phyloP scores from a whole-genome alignment of 1,284 basidiomycete genomes.

The Papiliotrema fonsecae region DNA sequence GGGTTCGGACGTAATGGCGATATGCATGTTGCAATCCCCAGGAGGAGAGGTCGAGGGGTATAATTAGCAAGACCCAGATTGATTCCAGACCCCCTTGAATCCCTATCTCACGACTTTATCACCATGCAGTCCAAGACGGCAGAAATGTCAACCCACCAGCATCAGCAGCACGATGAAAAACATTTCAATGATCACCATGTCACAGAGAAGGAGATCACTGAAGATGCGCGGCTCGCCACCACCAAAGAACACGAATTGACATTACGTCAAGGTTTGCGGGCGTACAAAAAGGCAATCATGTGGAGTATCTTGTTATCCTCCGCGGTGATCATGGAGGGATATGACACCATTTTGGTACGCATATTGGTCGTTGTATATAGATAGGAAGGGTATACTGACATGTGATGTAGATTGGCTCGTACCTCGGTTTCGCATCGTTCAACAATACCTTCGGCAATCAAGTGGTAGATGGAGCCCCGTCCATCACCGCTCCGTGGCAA shows the following conservation, averaged over 20 bases:
- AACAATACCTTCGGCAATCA: conserved; percentile 12
- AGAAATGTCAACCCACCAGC: neutral
- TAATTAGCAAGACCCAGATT: too few relatives aligned
- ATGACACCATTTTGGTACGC: conserved; percentile 21
- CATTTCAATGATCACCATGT: too few relatives aligned
- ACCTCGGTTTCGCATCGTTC: conserved; percentile 8
- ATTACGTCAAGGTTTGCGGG: conserved; percentile 19
- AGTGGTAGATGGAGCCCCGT: conserved; percentile 7
- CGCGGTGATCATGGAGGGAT: conserved; percentile 47
- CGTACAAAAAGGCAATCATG: conserved; percentile 42
- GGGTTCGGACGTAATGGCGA: too few relatives aligned
- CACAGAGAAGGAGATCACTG: conserved; percentile 1
- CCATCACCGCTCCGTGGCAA: conserved; percentile 12
- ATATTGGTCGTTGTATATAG: neutral
- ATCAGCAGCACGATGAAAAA: neutral
- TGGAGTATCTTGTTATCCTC: conserved; percentile 43
- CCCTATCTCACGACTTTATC: too few relatives aligned
- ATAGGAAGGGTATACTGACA: neutral
- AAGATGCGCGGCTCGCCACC: conserved; percentile 14
- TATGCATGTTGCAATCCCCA: too few relatives aligned
- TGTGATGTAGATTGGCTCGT: conserved; percentile 8
- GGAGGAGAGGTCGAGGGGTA: too few relatives aligned
- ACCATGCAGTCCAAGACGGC: too few relatives aligned
- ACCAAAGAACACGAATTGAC: too few relatives aligned
- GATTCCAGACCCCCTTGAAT: too few relatives aligned